Percentiles rank a stretch among this genome's conserved stretches.
These are phyloP conservation scores for Stemphylium lycopersici DNA, from an alignment of 2,329 filamentous ascomycete species.

Conservation along the genomic window DNA sequence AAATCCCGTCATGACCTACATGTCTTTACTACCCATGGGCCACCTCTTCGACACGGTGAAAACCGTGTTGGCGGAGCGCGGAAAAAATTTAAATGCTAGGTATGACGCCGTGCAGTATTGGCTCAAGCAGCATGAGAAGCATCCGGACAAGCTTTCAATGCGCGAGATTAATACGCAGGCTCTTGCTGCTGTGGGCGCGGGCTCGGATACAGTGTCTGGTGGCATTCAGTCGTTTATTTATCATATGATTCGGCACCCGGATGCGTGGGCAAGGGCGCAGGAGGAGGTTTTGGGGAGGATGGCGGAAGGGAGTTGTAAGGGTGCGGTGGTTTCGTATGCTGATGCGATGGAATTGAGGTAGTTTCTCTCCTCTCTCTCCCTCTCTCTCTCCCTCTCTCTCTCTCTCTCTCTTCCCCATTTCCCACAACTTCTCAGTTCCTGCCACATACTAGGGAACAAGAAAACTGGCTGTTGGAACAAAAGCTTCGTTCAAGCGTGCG, in stretches of 20 bases:
- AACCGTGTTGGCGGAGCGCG: constrained; percentile 39
- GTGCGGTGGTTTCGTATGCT: constrained; percentile 1
- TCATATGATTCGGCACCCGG: constrained; percentile 37
- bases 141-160: constrained; percentile 45
- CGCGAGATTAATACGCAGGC: constrained; percentile 45
- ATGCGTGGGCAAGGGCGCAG: constrained; percentile 1
- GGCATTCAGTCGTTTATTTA: constrained; percentile 48
- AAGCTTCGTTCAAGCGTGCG: constrained; percentile 13
- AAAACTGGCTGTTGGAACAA: not conserved
- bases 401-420: no score
- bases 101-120: constrained; percentile 50
- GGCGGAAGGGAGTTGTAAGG: not conserved
- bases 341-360: not conserved
- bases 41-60: constrained; percentile 50
- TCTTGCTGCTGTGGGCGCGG: constrained; percentile 48
- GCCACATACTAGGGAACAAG: no score
- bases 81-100: constrained; percentile 40
- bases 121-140: constrained; percentile 39
- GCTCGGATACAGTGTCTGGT: constrained; percentile 47
- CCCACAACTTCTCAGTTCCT: no score
- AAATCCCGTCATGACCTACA: constrained; percentile 46
- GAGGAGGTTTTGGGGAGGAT: constrained; percentile 18
- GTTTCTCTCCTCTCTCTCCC: no score
- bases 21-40: constrained; percentile 45
- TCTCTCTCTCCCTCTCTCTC: no score